Base-by-base conservation (phyloP, 2,329 filamentous ascomycete species). In the Fusarium secorum region DNA sequence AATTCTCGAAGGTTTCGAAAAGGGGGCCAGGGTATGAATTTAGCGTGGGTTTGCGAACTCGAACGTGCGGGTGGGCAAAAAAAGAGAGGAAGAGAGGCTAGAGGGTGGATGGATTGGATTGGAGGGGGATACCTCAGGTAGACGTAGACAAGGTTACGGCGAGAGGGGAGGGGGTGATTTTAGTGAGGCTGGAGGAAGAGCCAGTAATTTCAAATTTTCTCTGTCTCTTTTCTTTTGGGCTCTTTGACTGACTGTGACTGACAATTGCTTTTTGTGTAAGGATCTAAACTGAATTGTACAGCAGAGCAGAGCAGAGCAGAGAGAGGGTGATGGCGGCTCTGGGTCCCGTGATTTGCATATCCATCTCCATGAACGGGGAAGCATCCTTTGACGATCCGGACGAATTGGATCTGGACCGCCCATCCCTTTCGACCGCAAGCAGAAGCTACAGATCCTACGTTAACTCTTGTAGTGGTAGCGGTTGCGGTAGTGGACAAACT, bases 1-100 rank as follows among this genome's bases (percentile, higher is more conserved):
- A 51, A 76, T 76, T 76, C 75, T 76, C 73, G 75, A 76, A 76
- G 75, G 73, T 75, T 76, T 76, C 75, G 74, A 76, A 76, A 72
- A 76, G 64, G 70, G 69, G 73, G 73, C 73, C 66, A 72, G 70
- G 74, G 71, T 72, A 51, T 64, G 53, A 60, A 41, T 51, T 55
- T 61, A 59, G 73, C 72, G 71, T 67, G 66, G 69, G 64, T 55
- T 73, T 68, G 62, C 59, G 70, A 75, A 64, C 68, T 70, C 46
- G 60, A 69, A 73, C 59, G 58, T 71, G 71, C 41, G 54, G 65
- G 57, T 60, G 68, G 66, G 60, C 64, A 26, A 42, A 38, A 32
- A 35, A 59, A 32, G 28, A 44, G 42, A 44, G 41, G 41, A 26
- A 44, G n/a, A 17, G 39, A 41, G 38, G 39, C 14, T 41, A 58